Percentiles rank a stretch among this genome's conserved stretches.
Evolutionary conservation across 768 basidiomycete genomes (phyloP).

Genomic region (Kwoniella shandongensis): DNA sequence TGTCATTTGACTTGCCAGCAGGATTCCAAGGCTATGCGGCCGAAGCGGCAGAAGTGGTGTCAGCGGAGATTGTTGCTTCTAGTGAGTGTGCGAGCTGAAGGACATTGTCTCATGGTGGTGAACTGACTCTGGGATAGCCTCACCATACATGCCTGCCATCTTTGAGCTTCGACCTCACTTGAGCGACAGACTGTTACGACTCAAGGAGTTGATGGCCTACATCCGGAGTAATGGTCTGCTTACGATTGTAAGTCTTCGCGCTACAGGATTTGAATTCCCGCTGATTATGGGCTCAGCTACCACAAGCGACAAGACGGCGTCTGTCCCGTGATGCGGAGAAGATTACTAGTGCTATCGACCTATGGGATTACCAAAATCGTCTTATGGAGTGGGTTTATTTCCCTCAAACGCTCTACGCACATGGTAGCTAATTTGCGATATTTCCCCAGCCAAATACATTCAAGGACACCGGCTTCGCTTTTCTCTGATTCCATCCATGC

Average conservation of each 20-base stretch:
- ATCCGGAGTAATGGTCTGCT: conserved; percentile 83
- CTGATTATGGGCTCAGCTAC: conserved; percentile 61
- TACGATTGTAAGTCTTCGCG: conserved; percentile 61
- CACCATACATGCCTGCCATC: conserved; percentile 67
- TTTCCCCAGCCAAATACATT: conserved; percentile 30
- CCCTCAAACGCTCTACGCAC: conserved; percentile 40
- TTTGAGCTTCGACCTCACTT: conserved; percentile 80
- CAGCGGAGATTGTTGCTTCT: conserved; percentile 61
- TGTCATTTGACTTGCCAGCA: conserved; percentile 52
- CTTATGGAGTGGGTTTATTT: conserved; percentile 46
- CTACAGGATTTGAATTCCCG: not conserved
- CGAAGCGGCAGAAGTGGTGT: conserved; percentile 50
- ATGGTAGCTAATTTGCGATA: not conserved
- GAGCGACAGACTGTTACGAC: conserved; percentile 67
- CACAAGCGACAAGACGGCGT: conserved; percentile 71
- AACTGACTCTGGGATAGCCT: conserved; percentile 56
- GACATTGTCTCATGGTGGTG: not conserved
- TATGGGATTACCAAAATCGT: conserved; percentile 63
- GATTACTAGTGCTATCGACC: conserved; percentile 71
- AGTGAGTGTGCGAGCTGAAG: conserved; percentile 57
- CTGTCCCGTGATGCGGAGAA: conserved; percentile 83
- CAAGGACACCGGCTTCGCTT: conserved; percentile 58
- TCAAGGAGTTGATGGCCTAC: conserved; percentile 83
- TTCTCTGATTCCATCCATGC: conserved; percentile 65
- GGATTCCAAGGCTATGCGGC: conserved; percentile 51